Evolutionary conservation across 2,329 filamentous ascomycete species (phyloP).

Genomic region (Fusarium cyanostomum): DNA sequence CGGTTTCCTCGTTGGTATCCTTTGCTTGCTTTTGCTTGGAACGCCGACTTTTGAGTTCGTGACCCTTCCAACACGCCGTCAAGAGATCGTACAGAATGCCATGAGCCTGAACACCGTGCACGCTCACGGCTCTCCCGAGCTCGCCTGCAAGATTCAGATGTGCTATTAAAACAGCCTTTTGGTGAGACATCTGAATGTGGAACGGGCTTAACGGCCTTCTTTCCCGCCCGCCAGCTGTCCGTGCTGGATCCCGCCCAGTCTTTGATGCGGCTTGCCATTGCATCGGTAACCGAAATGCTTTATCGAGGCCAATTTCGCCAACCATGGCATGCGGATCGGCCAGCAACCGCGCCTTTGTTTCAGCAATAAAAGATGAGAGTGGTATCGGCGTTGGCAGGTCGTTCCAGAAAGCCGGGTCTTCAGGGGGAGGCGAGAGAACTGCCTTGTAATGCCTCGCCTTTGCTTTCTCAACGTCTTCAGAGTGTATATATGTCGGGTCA

Average conservation of each 20-base stretch:
- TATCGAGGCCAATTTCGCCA: slow-evolving; percentile 79
- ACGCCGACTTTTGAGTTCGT: slow-evolving; percentile 67
- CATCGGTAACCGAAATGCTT: slow-evolving; percentile 74
- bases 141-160: slow-evolving; percentile 75
- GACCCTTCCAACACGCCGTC: slow-evolving; percentile 68
- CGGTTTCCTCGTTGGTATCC: not conserved
- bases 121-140: slow-evolving; percentile 68
- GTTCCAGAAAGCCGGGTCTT: slow-evolving; percentile 36
- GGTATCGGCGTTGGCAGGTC: slow-evolving; percentile 66
- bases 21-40: slow-evolving; percentile 42
- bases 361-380: slow-evolving; percentile 63
- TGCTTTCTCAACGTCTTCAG: not conserved
- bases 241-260: slow-evolving; percentile 31
- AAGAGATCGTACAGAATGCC: slow-evolving; percentile 72
- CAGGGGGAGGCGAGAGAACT: slow-evolving; percentile 15
- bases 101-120: slow-evolving; percentile 78
- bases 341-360: slow-evolving; percentile 64
- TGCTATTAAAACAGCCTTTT: slow-evolving; percentile 68
- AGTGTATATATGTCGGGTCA: not conserved
- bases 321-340: slow-evolving; percentile 70
- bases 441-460: slow-evolving; percentile 35
- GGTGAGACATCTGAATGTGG: slow-evolving; percentile 71
- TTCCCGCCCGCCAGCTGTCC: slow-evolving; percentile 74
- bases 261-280: slow-evolving; percentile 55
- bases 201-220: slow-evolving; percentile 72